Percentiles rank a stretch among this genome's conserved stretches.
phyloP scores from a whole-genome alignment of 75 land plant species.

The Cunninghamia lanceolata region DNA sequence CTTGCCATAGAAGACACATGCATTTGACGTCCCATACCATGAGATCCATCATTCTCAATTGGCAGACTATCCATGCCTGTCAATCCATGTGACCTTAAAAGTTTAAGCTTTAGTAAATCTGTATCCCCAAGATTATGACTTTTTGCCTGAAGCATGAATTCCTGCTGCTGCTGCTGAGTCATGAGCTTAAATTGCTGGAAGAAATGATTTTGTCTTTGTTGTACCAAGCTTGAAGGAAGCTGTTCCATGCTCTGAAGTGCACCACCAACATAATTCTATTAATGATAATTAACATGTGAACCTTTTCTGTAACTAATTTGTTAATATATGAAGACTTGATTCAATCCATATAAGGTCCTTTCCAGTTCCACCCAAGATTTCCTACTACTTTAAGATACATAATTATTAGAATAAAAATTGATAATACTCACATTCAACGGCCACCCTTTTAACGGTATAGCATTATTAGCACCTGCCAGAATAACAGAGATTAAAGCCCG shows the following conservation, averaged over 20 bases:
- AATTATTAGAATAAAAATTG: background rate
- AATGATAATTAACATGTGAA: background rate
- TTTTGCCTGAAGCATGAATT: constrained; percentile 63
- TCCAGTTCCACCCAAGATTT: background rate
- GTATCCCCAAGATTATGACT: constrained; percentile 67
- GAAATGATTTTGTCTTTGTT: constrained; percentile 55
- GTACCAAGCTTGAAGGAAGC: constrained; percentile 57
- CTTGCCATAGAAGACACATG: constrained; percentile 72
- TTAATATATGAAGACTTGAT: background rate
- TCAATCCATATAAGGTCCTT: background rate
- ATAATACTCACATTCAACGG: constrained; percentile 70
- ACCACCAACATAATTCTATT: background rate
- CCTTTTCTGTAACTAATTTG: background rate
- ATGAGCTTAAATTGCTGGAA: constrained; percentile 60
- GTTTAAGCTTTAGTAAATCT: constrained; percentile 71
- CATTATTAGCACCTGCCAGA: constrained; percentile 36
- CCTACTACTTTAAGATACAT: background rate
- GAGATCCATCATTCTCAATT: constrained; percentile 57
- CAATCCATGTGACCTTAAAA: constrained; percentile 48
- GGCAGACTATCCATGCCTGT: constrained; percentile 80
- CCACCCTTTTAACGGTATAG: constrained; percentile 89
- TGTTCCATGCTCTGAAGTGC: constrained; percentile 76
- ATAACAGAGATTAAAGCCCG: constrained; percentile 13
- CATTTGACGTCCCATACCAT: constrained; percentile 65
- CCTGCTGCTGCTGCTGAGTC: constrained; percentile 77